Base-by-base conservation (phyloP, 257 asterid species). In the Solanum dulcamara region DNA sequence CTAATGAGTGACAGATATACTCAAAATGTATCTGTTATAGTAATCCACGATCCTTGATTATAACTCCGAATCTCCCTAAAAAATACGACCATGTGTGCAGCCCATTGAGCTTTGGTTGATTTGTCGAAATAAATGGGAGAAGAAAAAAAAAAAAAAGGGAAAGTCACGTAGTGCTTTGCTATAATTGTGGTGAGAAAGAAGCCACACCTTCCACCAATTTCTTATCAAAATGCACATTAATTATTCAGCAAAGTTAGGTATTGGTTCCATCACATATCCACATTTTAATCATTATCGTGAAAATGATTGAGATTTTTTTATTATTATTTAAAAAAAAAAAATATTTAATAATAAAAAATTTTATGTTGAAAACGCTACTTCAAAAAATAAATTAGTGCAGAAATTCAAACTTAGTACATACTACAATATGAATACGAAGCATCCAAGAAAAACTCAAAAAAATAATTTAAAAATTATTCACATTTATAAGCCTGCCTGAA, bases 121-220 rank as follows among this genome's bases (percentile, higher is more conserved):
- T 15, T 48, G 55, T 48, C 26, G 22, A 53, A 53, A 53, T 18
- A 53, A 53, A 37, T 37, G 7, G 42, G 40, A 9, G 1, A 7
- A 37, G 7, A 14, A 48, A 48, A 17, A n/a, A 9, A 48, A 17
- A 33, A n/a, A n/a, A 1, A 6, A 18, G 57, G 7, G 82, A 77
- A 75, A 44, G 60, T 44, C 57, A 26, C 24, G 59, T 42, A 75
- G 38, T 77, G 59, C 14, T 42, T 77, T 28, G 59, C 44, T 44
- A 42, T 14, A 18, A 70, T 75, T 75, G 83, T 79, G 83, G 64
- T 79, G 64, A 79, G 83, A 48, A 79, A 79, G 42, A 48, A 48
- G 64, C 44, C 83, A 79, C 83, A 28, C 62, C 83, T 48, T 32
- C 26, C 64, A 48, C 44, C 17, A 48, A 28, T 12, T 30, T 48